A percentile compares a stretch with the other conserved stretches of the same genome.
Conservation (phyloP, 2,329 filamentous ascomycete genomes). For the Basipetospora chlamydospora region DNA sequence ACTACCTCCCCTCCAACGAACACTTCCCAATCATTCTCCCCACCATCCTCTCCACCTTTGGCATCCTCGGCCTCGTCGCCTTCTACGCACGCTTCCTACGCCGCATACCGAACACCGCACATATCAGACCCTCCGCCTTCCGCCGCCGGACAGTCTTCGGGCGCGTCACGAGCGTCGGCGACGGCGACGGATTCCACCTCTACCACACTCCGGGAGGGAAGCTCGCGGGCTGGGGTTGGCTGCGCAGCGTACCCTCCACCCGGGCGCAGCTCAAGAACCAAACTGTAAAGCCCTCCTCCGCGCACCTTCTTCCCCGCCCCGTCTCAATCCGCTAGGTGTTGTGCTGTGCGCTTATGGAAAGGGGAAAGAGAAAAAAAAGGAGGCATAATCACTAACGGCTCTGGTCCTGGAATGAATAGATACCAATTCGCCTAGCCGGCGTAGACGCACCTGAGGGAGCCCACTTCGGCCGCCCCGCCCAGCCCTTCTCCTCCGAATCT, state of each 20-base stretch:
- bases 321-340: too few relatives aligned
- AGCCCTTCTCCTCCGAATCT: slow-evolving; percentile 73
- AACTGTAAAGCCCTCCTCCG: slow-evolving; percentile 44
- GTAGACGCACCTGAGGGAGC: slow-evolving; percentile 86
- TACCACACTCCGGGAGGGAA: slow-evolving; percentile 91
- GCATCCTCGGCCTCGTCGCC: slow-evolving; percentile 22
- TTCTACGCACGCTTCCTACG: slow-evolving; percentile 67
- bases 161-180: slow-evolving; percentile 81
- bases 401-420: slow-evolving; percentile 32
- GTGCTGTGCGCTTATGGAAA: too few relatives aligned
- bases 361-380: too few relatives aligned
- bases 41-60: slow-evolving; percentile 21
- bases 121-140: slow-evolving; percentile 64
- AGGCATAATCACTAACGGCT: too few relatives aligned
- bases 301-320: too few relatives aligned
- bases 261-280: slow-evolving; percentile 57
- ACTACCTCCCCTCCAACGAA: slow-evolving; percentile 2
- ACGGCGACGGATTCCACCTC: slow-evolving; percentile 89
- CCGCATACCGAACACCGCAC: slow-evolving; percentile 62
- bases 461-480: slow-evolving; percentile 79
- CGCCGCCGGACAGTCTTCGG: slow-evolving; percentile 66
- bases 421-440: slow-evolving; percentile 79
- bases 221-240: slow-evolving; percentile 82
- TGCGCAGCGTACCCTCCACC: slow-evolving; percentile 57
- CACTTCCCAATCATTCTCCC: slow-evolving; percentile 10